Base-by-base conservation (phyloP, 2,329 filamentous ascomycete species). In the Ustilaginoidea virens region DNA sequence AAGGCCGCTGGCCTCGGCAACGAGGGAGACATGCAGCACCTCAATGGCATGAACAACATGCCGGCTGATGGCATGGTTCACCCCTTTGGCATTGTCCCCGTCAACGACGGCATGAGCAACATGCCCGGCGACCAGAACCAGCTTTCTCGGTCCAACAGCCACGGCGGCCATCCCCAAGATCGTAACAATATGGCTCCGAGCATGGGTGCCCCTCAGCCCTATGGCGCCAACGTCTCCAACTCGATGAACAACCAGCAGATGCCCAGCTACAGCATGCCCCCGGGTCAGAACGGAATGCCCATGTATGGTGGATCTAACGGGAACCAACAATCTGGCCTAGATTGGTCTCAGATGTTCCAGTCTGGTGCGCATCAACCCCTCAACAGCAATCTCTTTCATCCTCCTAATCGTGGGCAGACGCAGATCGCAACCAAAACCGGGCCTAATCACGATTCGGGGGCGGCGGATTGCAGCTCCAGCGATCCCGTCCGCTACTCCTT, bases 261-360 rank as follows among this genome's bases (percentile, higher is more conserved):
- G 55, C 61, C 68, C 41, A 66, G 60, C 54, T 77, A 74, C 56
- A 74, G 59, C 55, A 67, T 76, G 66, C 63, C 66, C 32, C 66
- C 63, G 41, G 58, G 56, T 46, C 66, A 74, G 55, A 74, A 71
- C 46, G 70, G 69, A 47, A 67, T 74, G 62, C 65, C 66, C 37
- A 71, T 73, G 60, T 72, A 72, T 52, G 63, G 60, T 47, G 61
- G 60, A 48, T 66, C 68, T 42, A 67, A 66, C 55, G 57, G 64
- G 54, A 65, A 66, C 53, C 69, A 74, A 56, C 63, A 68, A 57
- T 60, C 63, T 50, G 56, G 66, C 60, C 60, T 78, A 60, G 77
- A 82, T 58, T 83, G 78, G 78, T 68, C 75, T 47, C 69, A 77
- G 51, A 79, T 83, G 72, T 81, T 81, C 61, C 76, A 75, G 60